phyloP scores from a whole-genome alignment of 108 stramenopile genomes.

The Epipyxis sp. region DNA sequence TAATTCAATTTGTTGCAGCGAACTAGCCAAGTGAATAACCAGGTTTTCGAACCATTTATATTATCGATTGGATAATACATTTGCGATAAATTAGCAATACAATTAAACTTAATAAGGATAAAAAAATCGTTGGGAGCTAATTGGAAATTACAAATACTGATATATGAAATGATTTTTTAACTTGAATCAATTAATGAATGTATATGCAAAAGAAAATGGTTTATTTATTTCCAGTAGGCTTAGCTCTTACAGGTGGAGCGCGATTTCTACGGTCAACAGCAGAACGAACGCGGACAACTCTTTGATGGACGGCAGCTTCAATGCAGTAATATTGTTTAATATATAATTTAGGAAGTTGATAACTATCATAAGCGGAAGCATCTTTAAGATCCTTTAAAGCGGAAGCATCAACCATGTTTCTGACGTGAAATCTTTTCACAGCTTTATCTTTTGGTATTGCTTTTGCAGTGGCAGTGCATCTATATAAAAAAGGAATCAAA shows the following conservation, averaged over 20 bases:
- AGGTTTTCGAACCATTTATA: no score
- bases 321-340: conserved; percentile 99
- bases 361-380: conserved; percentile 96
- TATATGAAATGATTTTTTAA: no score
- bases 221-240: conserved; percentile 24
- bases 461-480: conserved; percentile 94
- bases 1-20: no score
- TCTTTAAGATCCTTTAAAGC: conserved; percentile 97
- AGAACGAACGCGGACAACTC: conserved; percentile 96
- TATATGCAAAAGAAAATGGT: no score
- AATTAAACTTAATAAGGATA: no score
- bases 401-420: conserved; percentile 98
- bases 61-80: no score
- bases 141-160: no score
- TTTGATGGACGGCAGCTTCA: conserved; percentile 99
- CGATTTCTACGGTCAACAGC: conserved; percentile 81
- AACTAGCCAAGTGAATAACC: no score
- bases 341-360: conserved; percentile 98
- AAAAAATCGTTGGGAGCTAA: no score
- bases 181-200: no score
- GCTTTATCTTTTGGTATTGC: conserved; percentile 99
- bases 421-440: conserved; percentile 96
- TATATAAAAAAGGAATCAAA: no score
- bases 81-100: no score
- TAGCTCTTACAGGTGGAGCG: conserved; percentile 78